phyloP scores from a whole-genome alignment of 805 yeast species.

The Candida yuanshanica region DNA sequence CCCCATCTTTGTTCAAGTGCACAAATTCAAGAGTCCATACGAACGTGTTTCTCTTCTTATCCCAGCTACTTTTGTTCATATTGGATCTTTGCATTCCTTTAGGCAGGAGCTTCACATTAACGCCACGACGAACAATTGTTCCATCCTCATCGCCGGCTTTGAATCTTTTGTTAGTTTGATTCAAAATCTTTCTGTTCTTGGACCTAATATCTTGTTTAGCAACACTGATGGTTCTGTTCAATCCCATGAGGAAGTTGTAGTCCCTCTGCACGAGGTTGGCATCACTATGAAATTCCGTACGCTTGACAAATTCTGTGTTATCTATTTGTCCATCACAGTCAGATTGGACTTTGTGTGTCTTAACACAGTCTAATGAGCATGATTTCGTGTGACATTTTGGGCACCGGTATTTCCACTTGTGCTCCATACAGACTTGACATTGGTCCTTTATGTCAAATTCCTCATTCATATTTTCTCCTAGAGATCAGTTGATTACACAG shows the following conservation, averaged over 20 bases:
- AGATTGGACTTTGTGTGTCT: conserved; percentile 55
- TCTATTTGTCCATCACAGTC: conserved; percentile 66
- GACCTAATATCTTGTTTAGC: conserved; percentile 45
- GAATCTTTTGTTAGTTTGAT: conserved; percentile 14
- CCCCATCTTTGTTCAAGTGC: conserved; percentile 30
- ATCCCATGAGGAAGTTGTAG: conserved; percentile 61
- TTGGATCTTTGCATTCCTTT: conserved; percentile 66
- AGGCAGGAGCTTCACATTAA: conserved; percentile 56
- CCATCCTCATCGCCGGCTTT: conserved; percentile 3
- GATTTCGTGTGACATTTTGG: conserved; percentile 68
- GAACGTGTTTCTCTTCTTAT: conserved; percentile 51
- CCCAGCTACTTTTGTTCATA: conserved; percentile 65
- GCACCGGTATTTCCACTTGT: conserved; percentile 60
- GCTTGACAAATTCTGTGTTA: conserved; percentile 50
- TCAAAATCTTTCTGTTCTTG: conserved; percentile 40
- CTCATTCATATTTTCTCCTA: too few relatives aligned
- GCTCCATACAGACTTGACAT: conserved; percentile 43
- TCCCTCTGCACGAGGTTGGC: conserved; percentile 57
- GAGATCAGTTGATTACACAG: too few relatives aligned
- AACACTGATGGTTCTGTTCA: conserved; percentile 57
- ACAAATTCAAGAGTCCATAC: conserved; percentile 83
- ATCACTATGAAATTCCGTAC: conserved; percentile 37
- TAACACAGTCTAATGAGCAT: conserved; percentile 69
- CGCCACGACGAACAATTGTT: conserved; percentile 52
- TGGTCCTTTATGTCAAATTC: conserved; percentile 7